Base-by-base conservation (phyloP, 768 basidiomycete species). In the Rhizopogon salebrosus region DNA sequence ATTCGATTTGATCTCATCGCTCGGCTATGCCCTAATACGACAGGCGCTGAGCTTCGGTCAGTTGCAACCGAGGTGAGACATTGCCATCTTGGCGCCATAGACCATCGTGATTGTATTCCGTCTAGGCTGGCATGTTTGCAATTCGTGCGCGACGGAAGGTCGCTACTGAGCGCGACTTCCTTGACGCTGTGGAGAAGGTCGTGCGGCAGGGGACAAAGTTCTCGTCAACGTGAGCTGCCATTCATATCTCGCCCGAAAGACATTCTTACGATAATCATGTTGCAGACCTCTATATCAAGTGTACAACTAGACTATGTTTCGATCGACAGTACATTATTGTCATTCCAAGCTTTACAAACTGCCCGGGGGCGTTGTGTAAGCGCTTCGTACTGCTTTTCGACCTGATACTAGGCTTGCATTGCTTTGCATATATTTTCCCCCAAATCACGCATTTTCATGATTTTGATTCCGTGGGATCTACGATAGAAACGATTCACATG, bases 101-200 rank as follows among this genome's bases (percentile, higher is more conserved):
- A 46, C 31, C 9, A 14, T 46, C 22, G 9, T 34, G 14, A 46
- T 22, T 34, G 4, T 14, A 16, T 24, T 26, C 41, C 29, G 22
- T 10, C n/a, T 57, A 91, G 88, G 97, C 97, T 43, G 97, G 97
- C n/a, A 98, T 99, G 97, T 99, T 95, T 72, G 95, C 97, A 2
- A 99, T 99, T 64, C 89, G 97, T 54, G 90, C 92, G 41, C 79
- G 97, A 61, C 79, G 97, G 70, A 98, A 98, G 70, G 93, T 98
- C 1, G 94, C 95, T 1, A 93, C 93, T 5, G 97, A 99, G 67
- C 87, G 92, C 51, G 97, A 99, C 71, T 99, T 98, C 75, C 74
- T 99, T 66, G 94, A 97, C 58, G 89, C 94, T 10, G 95, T 99
- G 2, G 97, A 99, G 77, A 98, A 98, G 74, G 97, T 99, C 53